A percentile compares a stretch with the other conserved stretches of the same genome.
These are phyloP conservation scores for Scutellospora calospora DNA, from an alignment of 371 early-diverging fungal species.

Conservation along the genomic window DNA sequence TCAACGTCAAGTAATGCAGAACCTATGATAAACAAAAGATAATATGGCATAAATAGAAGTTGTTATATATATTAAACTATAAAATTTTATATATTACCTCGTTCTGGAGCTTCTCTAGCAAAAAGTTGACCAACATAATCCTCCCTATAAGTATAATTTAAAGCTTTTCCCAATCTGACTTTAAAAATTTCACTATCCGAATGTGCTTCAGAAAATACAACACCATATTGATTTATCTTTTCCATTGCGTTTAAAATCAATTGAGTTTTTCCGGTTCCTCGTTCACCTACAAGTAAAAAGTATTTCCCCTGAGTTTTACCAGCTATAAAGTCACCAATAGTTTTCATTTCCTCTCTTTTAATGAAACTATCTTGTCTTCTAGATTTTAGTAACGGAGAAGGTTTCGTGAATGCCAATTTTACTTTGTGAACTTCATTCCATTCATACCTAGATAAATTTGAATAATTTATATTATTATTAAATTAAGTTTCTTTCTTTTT, in stretches of 20 bases:
- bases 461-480: neutral
- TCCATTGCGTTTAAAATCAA: slow-evolving; percentile 43
- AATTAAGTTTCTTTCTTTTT: too few relatives aligned
- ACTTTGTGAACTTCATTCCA: slow-evolving; percentile 43
- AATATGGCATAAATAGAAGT: neutral
- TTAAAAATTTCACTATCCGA: slow-evolving; percentile 43
- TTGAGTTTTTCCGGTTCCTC: slow-evolving; percentile 44
- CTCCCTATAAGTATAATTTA: slow-evolving; percentile 42
- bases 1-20: slow-evolving; percentile 43
- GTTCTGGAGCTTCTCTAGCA: slow-evolving; percentile 44
- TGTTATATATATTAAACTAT: neutral
- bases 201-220: slow-evolving; percentile 43
- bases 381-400: slow-evolving; percentile 23
- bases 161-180: slow-evolving; percentile 33
- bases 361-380: slow-evolving; percentile 4
- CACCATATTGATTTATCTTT: slow-evolving; percentile 30
- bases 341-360: slow-evolving; percentile 23
- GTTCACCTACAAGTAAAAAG: slow-evolving; percentile 41
- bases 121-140: slow-evolving; percentile 43
- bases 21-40: neutral
- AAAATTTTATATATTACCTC: slow-evolving; percentile 16
- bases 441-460: slow-evolving; percentile 29
- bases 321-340: neutral
- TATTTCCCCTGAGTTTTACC: slow-evolving; percentile 20
- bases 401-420: slow-evolving; percentile 1